These are phyloP conservation scores for Stereocaulon alpinum DNA, from an alignment of 495 filamentous ascomycete genomes.

Conservation along the genomic window DNA sequence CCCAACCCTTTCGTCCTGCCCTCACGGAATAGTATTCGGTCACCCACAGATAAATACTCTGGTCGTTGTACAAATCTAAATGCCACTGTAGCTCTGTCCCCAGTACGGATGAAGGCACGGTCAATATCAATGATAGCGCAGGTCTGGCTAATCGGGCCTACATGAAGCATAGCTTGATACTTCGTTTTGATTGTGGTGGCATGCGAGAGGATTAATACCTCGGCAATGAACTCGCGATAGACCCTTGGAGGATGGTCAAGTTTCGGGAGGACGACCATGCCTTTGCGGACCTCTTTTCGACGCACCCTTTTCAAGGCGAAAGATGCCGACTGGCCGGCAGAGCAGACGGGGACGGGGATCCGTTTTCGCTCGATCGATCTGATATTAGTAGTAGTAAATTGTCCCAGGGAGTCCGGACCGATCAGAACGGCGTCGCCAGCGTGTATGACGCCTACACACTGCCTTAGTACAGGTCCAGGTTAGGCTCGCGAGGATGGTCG, in stretches of 20 bases:
- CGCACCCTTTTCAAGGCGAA: constrained; percentile 81
- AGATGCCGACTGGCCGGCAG: constrained; percentile 84
- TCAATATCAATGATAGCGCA: constrained; percentile 98
- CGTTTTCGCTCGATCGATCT: constrained; percentile 93
- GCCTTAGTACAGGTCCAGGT: constrained; percentile 6
- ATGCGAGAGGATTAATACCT: constrained; percentile 91
- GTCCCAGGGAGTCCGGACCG: constrained; percentile 83
- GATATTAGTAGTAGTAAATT: constrained; percentile 83
- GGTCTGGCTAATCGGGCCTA: constrained; percentile 89
- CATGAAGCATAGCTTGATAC: constrained; percentile 98
- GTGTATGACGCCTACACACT: constrained; percentile 57
- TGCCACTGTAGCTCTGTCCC: constrained; percentile 82
- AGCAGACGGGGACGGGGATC: constrained; percentile 78
- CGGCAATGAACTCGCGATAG: constrained; percentile 84
- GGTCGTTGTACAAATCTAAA: constrained; percentile 95
- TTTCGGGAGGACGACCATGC: constrained; percentile 93
- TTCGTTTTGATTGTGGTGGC: constrained; percentile 98
- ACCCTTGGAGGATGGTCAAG: constrained; percentile 66
- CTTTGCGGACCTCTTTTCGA: constrained; percentile 91
- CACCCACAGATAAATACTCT: constrained; percentile 81
- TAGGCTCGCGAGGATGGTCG: neutral
- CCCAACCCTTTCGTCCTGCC: constrained; percentile 91
- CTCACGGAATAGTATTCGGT: constrained; percentile 86
- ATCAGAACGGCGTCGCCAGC: constrained; percentile 82
- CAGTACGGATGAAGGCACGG: constrained; percentile 87